Conservation (phyloP, 2,329 filamentous ascomycete species). For the Nemania serpens region DNA sequence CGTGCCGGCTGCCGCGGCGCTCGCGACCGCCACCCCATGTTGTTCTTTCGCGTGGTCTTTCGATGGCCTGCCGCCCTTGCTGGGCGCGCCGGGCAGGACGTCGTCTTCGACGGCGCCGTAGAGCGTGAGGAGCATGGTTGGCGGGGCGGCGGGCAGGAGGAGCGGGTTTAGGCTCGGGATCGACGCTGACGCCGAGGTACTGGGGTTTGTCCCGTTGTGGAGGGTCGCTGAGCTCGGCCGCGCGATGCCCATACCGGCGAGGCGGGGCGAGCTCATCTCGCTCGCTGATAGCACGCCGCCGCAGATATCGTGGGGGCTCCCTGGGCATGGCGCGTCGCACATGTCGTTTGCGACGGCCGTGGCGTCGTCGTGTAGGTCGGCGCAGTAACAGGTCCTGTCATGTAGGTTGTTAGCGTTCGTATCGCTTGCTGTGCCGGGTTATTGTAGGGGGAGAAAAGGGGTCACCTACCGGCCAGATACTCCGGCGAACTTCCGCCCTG, state of each 20-base stretch:
- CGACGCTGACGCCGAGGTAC: not conserved
- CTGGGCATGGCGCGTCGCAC: constrained; percentile 50
- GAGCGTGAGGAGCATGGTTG: constrained; percentile 47
- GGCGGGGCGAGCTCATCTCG: not conserved
- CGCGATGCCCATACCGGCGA: constrained; percentile 7
- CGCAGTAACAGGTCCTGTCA: constrained; percentile 51
- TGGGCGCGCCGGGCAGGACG: constrained; percentile 43
- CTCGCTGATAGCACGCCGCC: constrained; percentile 43
- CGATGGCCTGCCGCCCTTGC: constrained; percentile 31
- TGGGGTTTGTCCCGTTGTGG: not conserved
- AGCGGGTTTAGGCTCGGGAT: constrained; percentile 17
- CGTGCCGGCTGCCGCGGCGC: constrained; percentile 37
- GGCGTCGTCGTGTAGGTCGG: constrained; percentile 47
- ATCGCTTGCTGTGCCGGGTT: not conserved
- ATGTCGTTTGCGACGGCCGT: constrained; percentile 41
- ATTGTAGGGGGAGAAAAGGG: not conserved
- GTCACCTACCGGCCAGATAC: constrained; percentile 42
- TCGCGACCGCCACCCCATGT: not conserved
- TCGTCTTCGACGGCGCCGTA: constrained; percentile 47
- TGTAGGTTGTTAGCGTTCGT: constrained; percentile 2
- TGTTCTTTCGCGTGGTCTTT: constrained; percentile 1
- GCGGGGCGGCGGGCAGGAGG: constrained; percentile 38
- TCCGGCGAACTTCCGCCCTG: constrained; percentile 45
- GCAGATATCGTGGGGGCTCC: constrained; percentile 47
- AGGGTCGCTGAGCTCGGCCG: constrained; percentile 6